phyloP scores from a whole-genome alignment of 441 rosid genomes.

The Gossypium trilobum region DNA sequence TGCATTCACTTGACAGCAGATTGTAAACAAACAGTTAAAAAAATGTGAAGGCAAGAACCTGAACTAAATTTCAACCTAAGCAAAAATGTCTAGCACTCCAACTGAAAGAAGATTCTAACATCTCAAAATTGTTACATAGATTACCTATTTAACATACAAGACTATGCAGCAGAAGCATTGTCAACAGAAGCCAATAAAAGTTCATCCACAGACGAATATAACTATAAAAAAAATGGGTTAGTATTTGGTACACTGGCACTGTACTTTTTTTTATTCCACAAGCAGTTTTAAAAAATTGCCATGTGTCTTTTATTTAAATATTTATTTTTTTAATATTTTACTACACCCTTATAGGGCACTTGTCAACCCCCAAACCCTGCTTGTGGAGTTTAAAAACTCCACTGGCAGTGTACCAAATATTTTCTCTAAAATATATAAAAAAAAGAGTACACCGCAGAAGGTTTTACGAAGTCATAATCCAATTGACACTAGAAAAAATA shows the following conservation, averaged over 20 bases:
- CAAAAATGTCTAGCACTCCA: neutral
- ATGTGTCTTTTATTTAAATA: too few relatives aligned
- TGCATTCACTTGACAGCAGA: neutral
- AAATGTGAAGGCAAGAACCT: neutral
- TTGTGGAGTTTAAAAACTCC: too few relatives aligned
- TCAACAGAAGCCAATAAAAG: constrained; percentile 1
- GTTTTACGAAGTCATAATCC: neutral
- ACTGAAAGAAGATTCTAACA: neutral
- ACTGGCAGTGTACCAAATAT: too few relatives aligned
- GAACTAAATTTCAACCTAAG: neutral
- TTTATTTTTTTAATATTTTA: too few relatives aligned
- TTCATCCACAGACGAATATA: neutral
- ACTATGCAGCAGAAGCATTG: neutral
- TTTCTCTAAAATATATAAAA: neutral
- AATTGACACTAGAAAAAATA: neutral
- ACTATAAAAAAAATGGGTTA: too few relatives aligned
- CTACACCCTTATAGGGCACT: too few relatives aligned
- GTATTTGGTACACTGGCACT: too few relatives aligned
- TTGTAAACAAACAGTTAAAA: neutral
- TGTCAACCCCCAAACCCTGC: too few relatives aligned
- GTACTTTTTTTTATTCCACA: too few relatives aligned
- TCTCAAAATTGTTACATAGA: neutral
- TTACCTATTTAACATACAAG: neutral
- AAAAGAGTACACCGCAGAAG: neutral
- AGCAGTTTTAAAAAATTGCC: too few relatives aligned